Evolutionary conservation across 768 basidiomycete species (phyloP), one percentile per base, ranked within the genome.

Genomic region (Cubamyces lactineus): DNA sequence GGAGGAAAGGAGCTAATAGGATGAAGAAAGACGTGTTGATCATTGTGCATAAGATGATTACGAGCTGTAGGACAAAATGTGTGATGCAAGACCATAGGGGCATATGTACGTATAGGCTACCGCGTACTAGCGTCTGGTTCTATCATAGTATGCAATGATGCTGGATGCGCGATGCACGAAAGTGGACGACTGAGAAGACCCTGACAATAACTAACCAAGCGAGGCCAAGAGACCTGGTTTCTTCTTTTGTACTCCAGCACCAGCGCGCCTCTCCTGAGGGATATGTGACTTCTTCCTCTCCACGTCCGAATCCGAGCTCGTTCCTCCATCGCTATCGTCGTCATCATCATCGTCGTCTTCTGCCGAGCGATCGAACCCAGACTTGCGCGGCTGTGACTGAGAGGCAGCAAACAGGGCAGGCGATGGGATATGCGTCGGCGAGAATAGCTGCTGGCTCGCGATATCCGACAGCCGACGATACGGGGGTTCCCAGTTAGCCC

Each of bases 391-490:
- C n/a, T 53, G 59, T 16, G 66, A 59, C 42, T 61, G 59, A 17
- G 65, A 61, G 0, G 41, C 26, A 11, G 57, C 26, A 46, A 61
- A 66, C 5, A 56, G 71, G 73, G 41, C 45, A 58, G 70, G 55
- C 73, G 71, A 40, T 72, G 66, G 67, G 23, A 64, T 50, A 30
- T 55, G 41, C 21, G 53, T 8, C 16, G 42, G 78, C 74, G 75
- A 64, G 66, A 75, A 77, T 19, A 72, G 47, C 2, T 59, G 40
- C 55, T 71, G 69, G 67, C 70, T 69, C 26, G 84, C 79, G 57
- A 89, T 79, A 60, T 86, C 82, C 9, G 84, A 83, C 56, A 90
- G 72, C 21, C 78, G 68, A 15, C 82, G 84, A 69, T 76, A 86
- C 26, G 63, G 64, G 45, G 69, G 53, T 57, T 53, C 43, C 64